Conservation (phyloP, 345 rosid species). For the Boechera stricta region DNA sequence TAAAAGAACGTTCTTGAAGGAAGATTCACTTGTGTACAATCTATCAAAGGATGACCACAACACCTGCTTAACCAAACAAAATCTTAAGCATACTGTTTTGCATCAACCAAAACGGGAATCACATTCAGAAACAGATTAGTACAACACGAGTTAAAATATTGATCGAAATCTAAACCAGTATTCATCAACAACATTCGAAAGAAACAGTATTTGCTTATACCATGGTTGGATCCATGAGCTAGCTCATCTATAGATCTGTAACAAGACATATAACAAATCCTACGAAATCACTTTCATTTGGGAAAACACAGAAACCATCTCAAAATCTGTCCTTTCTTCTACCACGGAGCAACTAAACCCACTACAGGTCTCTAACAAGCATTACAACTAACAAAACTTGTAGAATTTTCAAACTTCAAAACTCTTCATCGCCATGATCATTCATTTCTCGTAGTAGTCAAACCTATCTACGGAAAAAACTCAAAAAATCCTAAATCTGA, state of each 20-base stretch:
- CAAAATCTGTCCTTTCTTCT: not conserved
- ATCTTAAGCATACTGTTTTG: slow-evolving; percentile 6
- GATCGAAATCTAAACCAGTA: not conserved
- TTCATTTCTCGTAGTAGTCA: slow-evolving; percentile 33
- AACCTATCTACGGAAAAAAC: slow-evolving; percentile 6
- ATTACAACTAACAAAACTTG: not conserved
- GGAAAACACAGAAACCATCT: not conserved
- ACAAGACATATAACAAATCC: no score
- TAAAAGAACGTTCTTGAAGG: slow-evolving; percentile 71
- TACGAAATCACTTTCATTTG: not conserved
- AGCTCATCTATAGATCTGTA: slow-evolving; percentile 14
- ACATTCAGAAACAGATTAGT: not conserved
- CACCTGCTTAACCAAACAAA: slow-evolving; percentile 60
- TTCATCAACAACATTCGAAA: not conserved
- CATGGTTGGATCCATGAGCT: not conserved
- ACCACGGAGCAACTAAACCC: not conserved
- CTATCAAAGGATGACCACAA: slow-evolving; percentile 89
- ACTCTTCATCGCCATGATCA: slow-evolving; percentile 22
- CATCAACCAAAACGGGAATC: slow-evolving; percentile 19
- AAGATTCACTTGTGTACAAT: slow-evolving; percentile 63
- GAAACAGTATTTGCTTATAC: not conserved
- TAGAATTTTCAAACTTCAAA: not conserved
- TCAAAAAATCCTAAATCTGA: not conserved
- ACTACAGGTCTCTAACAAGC: not conserved
- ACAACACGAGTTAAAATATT: not conserved